Base-by-base conservation (phyloP, 1,284 basidiomycete genomes). In the Rugosomyces carneus region DNA sequence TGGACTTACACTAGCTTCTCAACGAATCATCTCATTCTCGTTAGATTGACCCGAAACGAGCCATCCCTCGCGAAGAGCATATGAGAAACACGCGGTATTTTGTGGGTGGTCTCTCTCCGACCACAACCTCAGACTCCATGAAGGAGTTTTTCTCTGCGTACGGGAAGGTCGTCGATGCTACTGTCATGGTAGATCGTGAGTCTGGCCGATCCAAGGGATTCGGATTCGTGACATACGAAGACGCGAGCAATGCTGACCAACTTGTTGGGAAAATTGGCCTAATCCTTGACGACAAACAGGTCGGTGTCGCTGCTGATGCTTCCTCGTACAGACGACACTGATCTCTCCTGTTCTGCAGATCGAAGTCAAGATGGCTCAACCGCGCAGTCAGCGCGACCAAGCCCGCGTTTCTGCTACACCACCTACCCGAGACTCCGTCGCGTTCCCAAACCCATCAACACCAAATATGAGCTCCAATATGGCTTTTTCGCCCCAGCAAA, bases 1-100 rank as follows among this genome's bases (percentile, higher is more conserved):
- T 1, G 58, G 13, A 31, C 21, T 8, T 9, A 32, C 19, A 36
- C 44, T 6, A 15, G 16, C 44, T 10, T n/a, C 24, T 36, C 19
- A 20, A 26, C 15, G 50, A 46, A 47, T 48, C 0, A 7, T 16
- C 26, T 47, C 27, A 42, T 34, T 24, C 31, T 23, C 26, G 16
- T 24, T 62, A 95, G 92, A 96, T 96, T 60, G 93, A 96, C 59
- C 93, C 93, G 4, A 96, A 96, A 66, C 84, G 93, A 37, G 93
- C 93, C 0, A 94, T 96, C 49, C 93, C 93, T 8, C 78, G 92
- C 49, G 84, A 88, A 59, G 89, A 92, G 56, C 87, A 90, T 59
- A 72, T 88, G 50, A 74, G 84, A 29, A 89, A 87, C 37, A 85
- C 85, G 49, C 85, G 89, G 48, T 86, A 93, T 57, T 96, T 96